Base-by-base conservation (phyloP, 1,284 basidiomycete genomes). In the Pseudozyma sp. region DNA sequence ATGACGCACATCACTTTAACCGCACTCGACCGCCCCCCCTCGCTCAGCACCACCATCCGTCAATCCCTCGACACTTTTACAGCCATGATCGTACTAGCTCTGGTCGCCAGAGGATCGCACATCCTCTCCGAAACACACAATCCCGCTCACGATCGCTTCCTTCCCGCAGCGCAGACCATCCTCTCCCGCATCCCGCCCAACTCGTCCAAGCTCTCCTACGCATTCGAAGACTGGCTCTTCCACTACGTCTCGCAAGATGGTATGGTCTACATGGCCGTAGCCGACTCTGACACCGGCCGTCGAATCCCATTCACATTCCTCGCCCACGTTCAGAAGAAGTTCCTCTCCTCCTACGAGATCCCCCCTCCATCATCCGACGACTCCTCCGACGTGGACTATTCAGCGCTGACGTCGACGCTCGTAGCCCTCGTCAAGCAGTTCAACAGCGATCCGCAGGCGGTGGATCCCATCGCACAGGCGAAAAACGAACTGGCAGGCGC, bases 291-390 rank as follows among this genome's bases (percentile, higher is more conserved):
- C 89, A 92, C 78, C 75, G 90, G 84, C 16, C 77, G 59, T 56
- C 88, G 94, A 74, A 92, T 95, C 88, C 94, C 96, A 3, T 99
- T 99, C 84, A 92, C 92, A 7, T 98, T 98, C 86, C 87, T 99
- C 3, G 87, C 89, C 29, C 93, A 97, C 63, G 86, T 98, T 4
- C 93, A 97, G 82, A 89, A 91, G 72, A 85, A 91, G 65, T 79
- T 79, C 30, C 19, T 78, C 8, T 63, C 68, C 4, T 54, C 65
- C 1, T 77, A 58, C 56, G 64, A 71, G 7, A 17, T 68, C 3
- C 64, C 69, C 0, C 5, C 37, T 5, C 29, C 34, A 5, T 40
- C 46, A 1, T 55, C 62, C 0, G 43, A 45, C 5, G 54, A 49
- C 6, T 14, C 40, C 6, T 14, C 40, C 0, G 24, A 37, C 0